Percentiles rank a stretch among this genome's conserved stretches.
Evolutionary conservation across 345 rosid genomes (phyloP).

Genomic region (Dipteronia dyeriana): DNA sequence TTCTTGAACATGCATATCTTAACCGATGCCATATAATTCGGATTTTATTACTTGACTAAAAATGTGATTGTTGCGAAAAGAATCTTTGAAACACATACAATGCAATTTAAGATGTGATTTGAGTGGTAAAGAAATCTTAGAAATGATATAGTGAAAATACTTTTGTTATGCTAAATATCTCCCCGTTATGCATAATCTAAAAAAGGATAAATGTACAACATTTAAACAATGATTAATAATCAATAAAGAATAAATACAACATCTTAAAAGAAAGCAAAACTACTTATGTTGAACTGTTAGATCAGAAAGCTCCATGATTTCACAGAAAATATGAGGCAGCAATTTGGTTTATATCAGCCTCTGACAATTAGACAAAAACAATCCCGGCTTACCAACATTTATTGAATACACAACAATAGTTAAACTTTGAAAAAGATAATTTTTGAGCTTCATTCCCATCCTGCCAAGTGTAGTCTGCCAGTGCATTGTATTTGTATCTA

Average conservation of each 20-base stretch:
- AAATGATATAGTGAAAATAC: background rate
- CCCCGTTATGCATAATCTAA: background rate
- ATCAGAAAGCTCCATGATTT: background rate
- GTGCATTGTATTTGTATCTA: too few relatives aligned
- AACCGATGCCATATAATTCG: background rate
- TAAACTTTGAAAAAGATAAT: too few relatives aligned
- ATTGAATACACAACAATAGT: too few relatives aligned
- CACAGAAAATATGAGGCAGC: background rate
- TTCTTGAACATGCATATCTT: background rate
- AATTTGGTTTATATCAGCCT: background rate
- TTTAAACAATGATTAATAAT: background rate
- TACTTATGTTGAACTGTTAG: background rate
- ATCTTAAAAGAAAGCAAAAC: background rate
- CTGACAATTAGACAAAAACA: background rate
- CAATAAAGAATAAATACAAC: background rate
- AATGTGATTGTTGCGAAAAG: background rate
- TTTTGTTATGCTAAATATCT: background rate
- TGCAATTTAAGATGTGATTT: background rate
- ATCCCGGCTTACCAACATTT: background rate
- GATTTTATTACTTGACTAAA: too few relatives aligned
- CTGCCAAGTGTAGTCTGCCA: too few relatives aligned
- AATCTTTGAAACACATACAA: background rate
- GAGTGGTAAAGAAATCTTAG: background rate
- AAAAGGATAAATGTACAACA: background rate
- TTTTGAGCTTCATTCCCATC: too few relatives aligned